A percentile compares a stretch with the other conserved stretches of the same genome.
Evolutionary conservation across 345 rosid genomes (phyloP).

Genomic region (Pelargonium nanum): DNA sequence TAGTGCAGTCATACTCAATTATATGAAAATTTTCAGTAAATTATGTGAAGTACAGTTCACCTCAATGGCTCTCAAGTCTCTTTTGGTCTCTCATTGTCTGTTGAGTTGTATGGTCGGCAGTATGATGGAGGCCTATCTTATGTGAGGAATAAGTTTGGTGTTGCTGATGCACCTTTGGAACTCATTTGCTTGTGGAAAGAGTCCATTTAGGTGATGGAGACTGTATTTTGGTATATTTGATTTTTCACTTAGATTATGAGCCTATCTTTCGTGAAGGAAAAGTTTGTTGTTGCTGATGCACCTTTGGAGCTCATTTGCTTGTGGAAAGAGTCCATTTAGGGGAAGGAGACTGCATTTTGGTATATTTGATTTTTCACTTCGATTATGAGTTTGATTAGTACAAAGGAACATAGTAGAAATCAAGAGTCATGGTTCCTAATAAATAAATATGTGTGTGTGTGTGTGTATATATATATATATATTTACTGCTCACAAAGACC

Average conservation of each 20-base stretch:
- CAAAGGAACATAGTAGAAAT: background rate
- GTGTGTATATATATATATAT: no score
- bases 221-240: background rate
- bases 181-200: no score
- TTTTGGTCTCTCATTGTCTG: background rate
- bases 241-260: no score
- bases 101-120: background rate
- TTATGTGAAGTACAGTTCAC: background rate
- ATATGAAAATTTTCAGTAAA: no score
- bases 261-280: no score
- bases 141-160: background rate
- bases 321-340: background rate
- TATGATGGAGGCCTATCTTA: no score
- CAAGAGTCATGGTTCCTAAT: no score
- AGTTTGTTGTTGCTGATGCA: background rate
- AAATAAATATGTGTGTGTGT: no score
- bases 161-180: background rate
- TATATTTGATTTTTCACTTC: background rate
- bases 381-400: background rate
- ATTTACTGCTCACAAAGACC: background rate
- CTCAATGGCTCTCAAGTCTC: no score
- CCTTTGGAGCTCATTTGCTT: background rate
- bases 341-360: background rate
- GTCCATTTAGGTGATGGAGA: background rate
- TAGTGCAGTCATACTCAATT: background rate